Evolutionary conservation across 176 grass and related monocot species (phyloP), one percentile per base, ranked within the genome.

Genomic region (Canna indica): DNA sequence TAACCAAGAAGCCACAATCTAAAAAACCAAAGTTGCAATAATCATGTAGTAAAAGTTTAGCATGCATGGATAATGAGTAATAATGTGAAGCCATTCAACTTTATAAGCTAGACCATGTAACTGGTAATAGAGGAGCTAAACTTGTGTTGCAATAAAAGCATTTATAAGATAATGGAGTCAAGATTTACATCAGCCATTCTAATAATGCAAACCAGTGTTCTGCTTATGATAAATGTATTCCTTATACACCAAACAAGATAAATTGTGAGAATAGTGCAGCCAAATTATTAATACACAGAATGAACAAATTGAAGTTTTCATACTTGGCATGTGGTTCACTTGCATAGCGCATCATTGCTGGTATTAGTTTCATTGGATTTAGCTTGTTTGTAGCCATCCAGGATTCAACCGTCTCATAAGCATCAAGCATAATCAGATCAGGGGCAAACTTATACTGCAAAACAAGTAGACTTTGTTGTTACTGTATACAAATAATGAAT

Each of bases 281-380:
- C 7, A 59, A 59, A 31, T 60, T 60, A 60, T 12, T 15, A 73
- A 58, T 77, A 7, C 31, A 67, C 31, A 54, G 39, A 75, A 48
- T 22, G 75, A 39, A 65, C 59, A 45, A 2, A 41, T 6, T 36
- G 36, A 66, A 29, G 2, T 33, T 46, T 38, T 70, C 74, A 69
- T 97, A 97, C 93, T 97, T 97, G 16, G 86, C 88, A 90, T 90
- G 93, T 77, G 86, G 88, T 92, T 97, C 93, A 69, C 90, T 97
- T 71, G 90, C 81, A 77, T 99, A 99, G 74, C 94, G 89, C 94
- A 93, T 99, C 94, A 99, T 99, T 76, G 94, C 94, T 47, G 94
- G 86, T 80, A 99, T 99, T 68, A 99, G 89, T 74, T 93, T 99
- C 77, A 90, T 88, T 54, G 94, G 94, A 81, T 93, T 93, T 66